Evolutionary conservation across 176 grass and related monocot species (phyloP).

Genomic region (Carex littledalei): DNA sequence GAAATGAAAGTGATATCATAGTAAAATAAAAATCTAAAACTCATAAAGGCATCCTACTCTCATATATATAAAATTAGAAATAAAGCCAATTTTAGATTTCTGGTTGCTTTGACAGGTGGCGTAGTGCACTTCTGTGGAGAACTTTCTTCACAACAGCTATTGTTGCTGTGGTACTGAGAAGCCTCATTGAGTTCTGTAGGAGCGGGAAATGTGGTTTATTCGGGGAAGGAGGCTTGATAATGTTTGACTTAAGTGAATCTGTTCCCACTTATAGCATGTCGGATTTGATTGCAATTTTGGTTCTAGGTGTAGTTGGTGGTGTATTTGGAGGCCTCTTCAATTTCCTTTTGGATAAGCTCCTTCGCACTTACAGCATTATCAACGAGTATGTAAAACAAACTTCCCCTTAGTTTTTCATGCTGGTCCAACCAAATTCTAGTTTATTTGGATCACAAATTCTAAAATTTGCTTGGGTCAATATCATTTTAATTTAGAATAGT

Average conservation of each 20-base stretch:
- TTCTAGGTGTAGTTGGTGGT: slow-evolving; percentile 77
- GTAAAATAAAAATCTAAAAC: too few species aligned
- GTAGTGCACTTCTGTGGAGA: slow-evolving; percentile 91
- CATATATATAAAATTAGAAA: too few species aligned
- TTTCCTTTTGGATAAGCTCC: slow-evolving; percentile 70
- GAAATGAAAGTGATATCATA: too few species aligned
- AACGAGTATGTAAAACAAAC: slow-evolving; percentile 52
- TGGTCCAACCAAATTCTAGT: background rate
- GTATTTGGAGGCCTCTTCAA: slow-evolving; percentile 80
- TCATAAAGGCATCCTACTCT: too few species aligned
- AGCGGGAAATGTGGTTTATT: slow-evolving; percentile 87
- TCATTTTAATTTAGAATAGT: background rate
- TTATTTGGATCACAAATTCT: background rate
- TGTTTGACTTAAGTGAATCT: slow-evolving; percentile 87
- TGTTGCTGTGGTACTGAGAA: slow-evolving; percentile 73
- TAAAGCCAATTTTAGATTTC: background rate
- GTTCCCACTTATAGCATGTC: slow-evolving; percentile 41
- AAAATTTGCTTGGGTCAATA: background rate
- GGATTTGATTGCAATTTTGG: slow-evolving; percentile 64
- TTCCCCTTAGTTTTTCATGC: too few species aligned
- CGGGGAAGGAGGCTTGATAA: slow-evolving; percentile 82
- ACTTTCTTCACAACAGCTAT: slow-evolving; percentile 96
- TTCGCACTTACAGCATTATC: slow-evolving; percentile 74
- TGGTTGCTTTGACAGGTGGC: slow-evolving; percentile 61
- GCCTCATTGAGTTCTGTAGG: slow-evolving; percentile 56